Evolutionary conservation across 192 early-diverging fungal species (phyloP), one percentile per base, ranked within the genome.

Genomic region (Entomortierella beljakovae): DNA sequence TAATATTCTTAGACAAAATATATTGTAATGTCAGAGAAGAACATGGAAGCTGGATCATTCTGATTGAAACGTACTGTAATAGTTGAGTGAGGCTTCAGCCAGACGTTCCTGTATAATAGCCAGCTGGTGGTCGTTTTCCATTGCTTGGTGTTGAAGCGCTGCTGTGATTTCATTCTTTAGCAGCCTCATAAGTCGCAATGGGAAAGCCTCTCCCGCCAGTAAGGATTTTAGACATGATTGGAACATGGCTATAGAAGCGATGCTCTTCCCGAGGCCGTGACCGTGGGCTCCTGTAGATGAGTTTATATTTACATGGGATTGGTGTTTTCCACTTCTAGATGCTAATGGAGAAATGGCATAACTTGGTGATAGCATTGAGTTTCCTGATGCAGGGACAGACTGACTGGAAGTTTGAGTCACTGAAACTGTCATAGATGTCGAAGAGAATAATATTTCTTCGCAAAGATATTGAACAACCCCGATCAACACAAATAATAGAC

Each of bases 401-500:
- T 26, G 6, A 11, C n/a, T 10, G 16, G 61, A 43, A 2, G 46
- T 23, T 22, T 34, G 9, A 18, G 23, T 15, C 2, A 58, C 40
- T 26, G 50, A 54, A 0, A n/a, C 32, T 13, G 22, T 13, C 16
- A 43, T 28, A 10, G 51, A 25, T 16, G 61, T 26, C 1, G 74
- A 62, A 11, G 74, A 77, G 52, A 65, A 79, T n/a, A 65, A 35
- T 22, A 79, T 79, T 26, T 79, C 75, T 43, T 79, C 61, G 20
- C 75, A 79, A 8, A 79, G 67, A 40, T 65, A 79, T 22, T 79
- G 75, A 2, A 79, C 75, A 1, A 79, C 75, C 1, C 75, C 75
- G 28, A 79, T 70, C 20, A 79, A 31, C 4, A 79, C 75, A 61
- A 79, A 79, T 2, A 79, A 18, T 16, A 79, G 53, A 34, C 75